Evolutionary conservation across 148 eudicot genomes (phyloP).

Genomic region (Persicaria maculosa): DNA sequence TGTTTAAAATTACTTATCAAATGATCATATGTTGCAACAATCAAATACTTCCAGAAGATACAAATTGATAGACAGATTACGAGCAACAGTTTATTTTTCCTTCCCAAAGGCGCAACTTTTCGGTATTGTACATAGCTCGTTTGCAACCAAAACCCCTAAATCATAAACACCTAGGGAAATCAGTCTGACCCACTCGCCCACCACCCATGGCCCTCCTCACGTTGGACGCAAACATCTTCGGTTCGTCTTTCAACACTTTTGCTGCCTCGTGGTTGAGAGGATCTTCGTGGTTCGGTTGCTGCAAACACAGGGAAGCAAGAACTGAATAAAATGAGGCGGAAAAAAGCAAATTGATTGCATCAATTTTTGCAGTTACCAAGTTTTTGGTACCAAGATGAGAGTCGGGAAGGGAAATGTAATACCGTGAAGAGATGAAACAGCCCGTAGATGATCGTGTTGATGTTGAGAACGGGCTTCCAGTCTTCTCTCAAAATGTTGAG

Average conservation of each 20-base stretch:
- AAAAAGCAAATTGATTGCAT: background rate
- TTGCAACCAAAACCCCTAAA: background rate
- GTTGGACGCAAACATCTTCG: constrained; percentile 63
- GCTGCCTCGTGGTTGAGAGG: constrained; percentile 95
- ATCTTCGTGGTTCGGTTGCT: constrained; percentile 96
- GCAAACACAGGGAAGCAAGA: constrained; percentile 9
- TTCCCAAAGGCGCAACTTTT: too few relatives aligned
- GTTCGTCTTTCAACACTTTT: constrained; percentile 80
- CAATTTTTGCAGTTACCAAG: too few relatives aligned
- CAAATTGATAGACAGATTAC: too few relatives aligned
- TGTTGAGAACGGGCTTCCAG: constrained; percentile 85
- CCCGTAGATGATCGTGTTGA: constrained; percentile 68
- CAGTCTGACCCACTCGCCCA: constrained; percentile 73
- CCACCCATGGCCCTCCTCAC: constrained; percentile 87
- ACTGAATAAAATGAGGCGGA: background rate
- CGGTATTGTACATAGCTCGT: background rate
- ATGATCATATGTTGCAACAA: too few relatives aligned
- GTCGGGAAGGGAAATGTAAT: constrained; percentile 8
- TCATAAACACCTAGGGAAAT: constrained; percentile 53
- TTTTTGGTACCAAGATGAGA: too few relatives aligned
- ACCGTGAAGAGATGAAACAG: constrained; percentile 77
- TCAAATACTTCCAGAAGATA: too few relatives aligned
- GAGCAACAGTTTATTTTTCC: too few relatives aligned
- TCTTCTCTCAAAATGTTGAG: constrained; percentile 91
- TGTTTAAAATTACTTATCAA: too few relatives aligned